A percentile compares a stretch with the other conserved stretches of the same genome.
phyloP scores from a whole-genome alignment of 768 basidiomycete species.

The Cyclocybe cylindracea region DNA sequence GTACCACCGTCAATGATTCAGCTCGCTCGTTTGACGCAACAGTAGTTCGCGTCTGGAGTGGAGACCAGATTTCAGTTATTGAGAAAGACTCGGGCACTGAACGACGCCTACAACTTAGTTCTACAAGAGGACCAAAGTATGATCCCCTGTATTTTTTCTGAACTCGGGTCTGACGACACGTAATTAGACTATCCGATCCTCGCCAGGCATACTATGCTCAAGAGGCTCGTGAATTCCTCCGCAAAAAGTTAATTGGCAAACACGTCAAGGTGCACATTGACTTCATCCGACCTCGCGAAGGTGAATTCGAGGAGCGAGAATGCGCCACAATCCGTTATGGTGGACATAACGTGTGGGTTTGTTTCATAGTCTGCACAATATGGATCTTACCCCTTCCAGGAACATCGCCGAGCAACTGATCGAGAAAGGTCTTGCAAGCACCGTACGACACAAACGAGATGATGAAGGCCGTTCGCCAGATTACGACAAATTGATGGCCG shows the following conservation, averaged over 20 bases:
- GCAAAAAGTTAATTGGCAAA: constrained; percentile 92
- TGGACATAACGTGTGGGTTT: constrained; percentile 71
- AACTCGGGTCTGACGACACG: background rate
- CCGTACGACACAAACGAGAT: constrained; percentile 89
- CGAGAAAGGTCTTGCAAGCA: constrained; percentile 89
- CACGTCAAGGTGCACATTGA: constrained; percentile 82
- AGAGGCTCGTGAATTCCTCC: constrained; percentile 91
- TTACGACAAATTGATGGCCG: constrained; percentile 93
- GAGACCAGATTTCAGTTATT: constrained; percentile 83
- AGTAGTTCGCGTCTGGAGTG: constrained; percentile 88
- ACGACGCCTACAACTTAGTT: constrained; percentile 83
- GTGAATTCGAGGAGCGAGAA: constrained; percentile 92
- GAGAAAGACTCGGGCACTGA: constrained; percentile 77
- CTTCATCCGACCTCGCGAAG: constrained; percentile 88
- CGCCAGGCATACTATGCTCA: constrained; percentile 86
- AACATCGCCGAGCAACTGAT: constrained; percentile 93
- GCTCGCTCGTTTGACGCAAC: constrained; percentile 72
- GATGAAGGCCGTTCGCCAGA: constrained; percentile 97
- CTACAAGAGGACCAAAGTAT: constrained; percentile 83
- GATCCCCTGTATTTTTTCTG: constrained; percentile 3
- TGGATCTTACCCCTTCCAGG: constrained; percentile 35
- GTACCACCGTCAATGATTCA: constrained; percentile 41
- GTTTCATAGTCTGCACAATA: background rate
- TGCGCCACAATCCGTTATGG: constrained; percentile 89
- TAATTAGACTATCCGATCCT: constrained; percentile 72